Conservation (phyloP, 331 rosid genomes). For the Stylosanthes scabra region DNA sequence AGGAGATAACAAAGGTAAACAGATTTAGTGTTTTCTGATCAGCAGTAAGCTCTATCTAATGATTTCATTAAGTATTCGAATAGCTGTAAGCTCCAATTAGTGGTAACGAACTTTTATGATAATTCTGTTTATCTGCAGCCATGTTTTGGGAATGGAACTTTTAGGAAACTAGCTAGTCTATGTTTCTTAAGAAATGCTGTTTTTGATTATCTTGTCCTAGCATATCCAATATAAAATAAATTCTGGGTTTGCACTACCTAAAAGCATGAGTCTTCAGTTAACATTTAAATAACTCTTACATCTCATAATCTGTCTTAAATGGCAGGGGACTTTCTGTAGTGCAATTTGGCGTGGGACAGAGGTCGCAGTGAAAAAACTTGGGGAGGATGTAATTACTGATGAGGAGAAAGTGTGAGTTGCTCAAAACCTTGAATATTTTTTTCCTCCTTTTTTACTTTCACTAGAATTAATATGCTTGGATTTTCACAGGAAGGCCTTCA, state of each 20-base stretch:
- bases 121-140: slow-evolving; percentile 6
- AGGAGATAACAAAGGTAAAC: slow-evolving; percentile 75
- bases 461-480: slow-evolving; percentile 18
- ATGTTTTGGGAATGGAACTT: slow-evolving; percentile 14
- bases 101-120: not conserved
- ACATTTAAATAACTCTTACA: slow-evolving; percentile 26
- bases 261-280: slow-evolving; percentile 16
- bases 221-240: not conserved
- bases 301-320: slow-evolving; percentile 27
- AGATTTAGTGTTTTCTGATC: not conserved
- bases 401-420: slow-evolving; percentile 89
- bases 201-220: slow-evolving; percentile 4
- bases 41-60: not conserved
- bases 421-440: slow-evolving; percentile 4
- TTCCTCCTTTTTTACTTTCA: not conserved
- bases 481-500: slow-evolving; percentile 77
- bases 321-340: slow-evolving; percentile 81
- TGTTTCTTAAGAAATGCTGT: slow-evolving; percentile 22
- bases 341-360: slow-evolving; percentile 96
- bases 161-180: slow-evolving; percentile 10
- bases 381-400: slow-evolving; percentile 67
- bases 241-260: not conserved
- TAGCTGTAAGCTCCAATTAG: slow-evolving; percentile 14
- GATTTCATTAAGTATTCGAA: not conserved
- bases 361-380: slow-evolving; percentile 91